Evolutionary conservation across 257 asterid genomes (phyloP).

Genomic region (Echium plantagineum): DNA sequence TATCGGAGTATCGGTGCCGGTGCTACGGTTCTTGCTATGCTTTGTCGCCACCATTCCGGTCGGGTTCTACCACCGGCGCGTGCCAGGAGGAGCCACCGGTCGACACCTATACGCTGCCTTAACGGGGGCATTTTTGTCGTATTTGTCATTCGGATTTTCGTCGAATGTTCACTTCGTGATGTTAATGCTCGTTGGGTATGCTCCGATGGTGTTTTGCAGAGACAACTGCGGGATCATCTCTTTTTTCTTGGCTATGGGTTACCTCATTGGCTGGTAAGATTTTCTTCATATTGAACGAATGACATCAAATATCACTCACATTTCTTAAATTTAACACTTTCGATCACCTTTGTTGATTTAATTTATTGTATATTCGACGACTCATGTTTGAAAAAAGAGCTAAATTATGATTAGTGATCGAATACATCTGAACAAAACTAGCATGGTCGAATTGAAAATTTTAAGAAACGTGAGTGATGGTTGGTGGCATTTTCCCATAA

Average conservation of each 20-base stretch:
- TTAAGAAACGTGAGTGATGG: no score
- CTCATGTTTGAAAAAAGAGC: no score
- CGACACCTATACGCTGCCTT: constrained; percentile 77
- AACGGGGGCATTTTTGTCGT: constrained; percentile 67
- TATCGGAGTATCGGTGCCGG: constrained; percentile 88
- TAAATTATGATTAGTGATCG: no score
- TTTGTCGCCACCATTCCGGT: constrained; percentile 84
- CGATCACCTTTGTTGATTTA: no score
- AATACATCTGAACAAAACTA: no score
- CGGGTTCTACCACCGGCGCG: constrained; percentile 69
- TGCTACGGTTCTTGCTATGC: constrained; percentile 78
- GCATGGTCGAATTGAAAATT: no score
- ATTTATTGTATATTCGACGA: no score
- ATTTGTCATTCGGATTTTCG: constrained; percentile 72
- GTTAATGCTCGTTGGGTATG: constrained; percentile 79
- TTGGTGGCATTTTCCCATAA: no score
- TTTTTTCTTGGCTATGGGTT: constrained; percentile 66
- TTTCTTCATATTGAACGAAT: no score
- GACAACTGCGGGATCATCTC: constrained; percentile 67
- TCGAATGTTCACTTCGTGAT: constrained; percentile 84
- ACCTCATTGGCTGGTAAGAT: constrained; percentile 88
- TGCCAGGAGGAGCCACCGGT: constrained; percentile 57
- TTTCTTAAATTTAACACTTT: no score
- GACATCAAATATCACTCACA: no score
- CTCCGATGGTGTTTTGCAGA: constrained; percentile 55